phyloP scores from a whole-genome alignment of 2,329 filamentous ascomycete species.

The Coleophoma eucalyptorum region DNA sequence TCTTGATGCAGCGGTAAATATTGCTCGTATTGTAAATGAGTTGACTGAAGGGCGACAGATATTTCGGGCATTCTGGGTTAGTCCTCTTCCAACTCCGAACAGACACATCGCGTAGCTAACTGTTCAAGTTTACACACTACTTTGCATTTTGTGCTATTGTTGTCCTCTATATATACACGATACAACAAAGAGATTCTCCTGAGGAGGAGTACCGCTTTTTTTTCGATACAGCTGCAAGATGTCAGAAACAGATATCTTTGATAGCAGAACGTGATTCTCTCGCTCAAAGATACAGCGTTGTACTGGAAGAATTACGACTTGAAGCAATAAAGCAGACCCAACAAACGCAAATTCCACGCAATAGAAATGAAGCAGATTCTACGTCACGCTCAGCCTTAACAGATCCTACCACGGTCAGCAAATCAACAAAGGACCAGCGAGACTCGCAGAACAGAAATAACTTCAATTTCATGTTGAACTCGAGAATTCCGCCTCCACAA shows the following conservation, averaged over 20 bases:
- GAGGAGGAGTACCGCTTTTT: constrained; percentile 24
- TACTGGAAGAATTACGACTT: constrained; percentile 33
- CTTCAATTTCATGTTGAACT: no score
- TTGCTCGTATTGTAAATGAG: constrained; percentile 33
- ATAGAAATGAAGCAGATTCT: no score
- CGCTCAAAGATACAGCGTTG: constrained; percentile 36
- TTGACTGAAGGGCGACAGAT: constrained; percentile 31
- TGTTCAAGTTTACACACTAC: constrained; percentile 33
- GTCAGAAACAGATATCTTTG: constrained; percentile 34
- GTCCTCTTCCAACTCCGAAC: not conserved
- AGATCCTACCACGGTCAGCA: not conserved
- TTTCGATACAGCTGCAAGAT: constrained; percentile 33
- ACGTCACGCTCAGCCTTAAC: not conserved
- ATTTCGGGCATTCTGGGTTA: constrained; percentile 37
- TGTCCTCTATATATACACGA: constrained; percentile 39
- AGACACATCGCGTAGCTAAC: not conserved
- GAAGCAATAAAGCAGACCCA: constrained; percentile 14
- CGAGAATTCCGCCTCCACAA: no score
- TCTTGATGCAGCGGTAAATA: constrained; percentile 35
- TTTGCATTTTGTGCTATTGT: constrained; percentile 41
- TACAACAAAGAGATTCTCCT: constrained; percentile 30
- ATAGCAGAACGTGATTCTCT: constrained; percentile 35
- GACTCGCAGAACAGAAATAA: no score
- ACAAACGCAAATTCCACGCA: not conserved
- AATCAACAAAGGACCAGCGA: no score